phyloP scores from a whole-genome alignment of 1,284 basidiomycete genomes.

The Schizopora paradoxa region DNA sequence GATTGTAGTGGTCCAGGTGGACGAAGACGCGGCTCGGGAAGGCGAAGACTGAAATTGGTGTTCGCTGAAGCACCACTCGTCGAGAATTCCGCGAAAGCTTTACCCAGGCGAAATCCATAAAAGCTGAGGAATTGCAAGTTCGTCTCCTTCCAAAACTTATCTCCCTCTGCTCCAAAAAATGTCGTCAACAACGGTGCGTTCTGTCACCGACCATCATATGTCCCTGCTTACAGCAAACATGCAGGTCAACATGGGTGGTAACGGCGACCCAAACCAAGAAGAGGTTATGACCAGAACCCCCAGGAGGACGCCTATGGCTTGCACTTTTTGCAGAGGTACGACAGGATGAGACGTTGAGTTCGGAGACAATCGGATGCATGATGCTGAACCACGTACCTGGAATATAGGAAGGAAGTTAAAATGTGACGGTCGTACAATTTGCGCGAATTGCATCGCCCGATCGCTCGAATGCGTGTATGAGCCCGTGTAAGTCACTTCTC shows the following conservation, averaged over 20 bases:
- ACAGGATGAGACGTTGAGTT: background rate
- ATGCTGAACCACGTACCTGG: slow-evolving; percentile 1
- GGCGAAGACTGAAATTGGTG: too few species aligned
- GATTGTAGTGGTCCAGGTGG: too few species aligned
- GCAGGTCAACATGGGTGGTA: background rate
- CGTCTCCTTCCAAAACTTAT: too few species aligned
- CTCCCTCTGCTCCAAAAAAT: too few species aligned
- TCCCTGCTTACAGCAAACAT: too few species aligned
- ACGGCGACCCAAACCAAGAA: slow-evolving; percentile 1
- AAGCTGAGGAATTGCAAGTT: too few species aligned
- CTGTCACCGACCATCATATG: too few species aligned
- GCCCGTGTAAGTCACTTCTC: slow-evolving; percentile 17
- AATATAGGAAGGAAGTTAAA: slow-evolving; percentile 18
- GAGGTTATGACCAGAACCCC: slow-evolving; percentile 17
- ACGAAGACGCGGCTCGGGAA: too few species aligned
- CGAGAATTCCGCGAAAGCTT: too few species aligned
- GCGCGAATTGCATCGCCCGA: slow-evolving; percentile 17
- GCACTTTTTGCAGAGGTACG: slow-evolving; percentile 20
- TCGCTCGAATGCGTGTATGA: slow-evolving; percentile 18
- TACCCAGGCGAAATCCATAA: too few species aligned
- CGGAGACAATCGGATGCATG: background rate
- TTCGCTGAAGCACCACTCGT: too few species aligned
- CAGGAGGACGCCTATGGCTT: slow-evolving; percentile 19
- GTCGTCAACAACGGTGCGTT: too few species aligned
- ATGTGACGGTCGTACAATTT: slow-evolving; percentile 19